Base-by-base conservation (phyloP, 73 alveolate species). In the Paramecium octaurelia region DNA sequence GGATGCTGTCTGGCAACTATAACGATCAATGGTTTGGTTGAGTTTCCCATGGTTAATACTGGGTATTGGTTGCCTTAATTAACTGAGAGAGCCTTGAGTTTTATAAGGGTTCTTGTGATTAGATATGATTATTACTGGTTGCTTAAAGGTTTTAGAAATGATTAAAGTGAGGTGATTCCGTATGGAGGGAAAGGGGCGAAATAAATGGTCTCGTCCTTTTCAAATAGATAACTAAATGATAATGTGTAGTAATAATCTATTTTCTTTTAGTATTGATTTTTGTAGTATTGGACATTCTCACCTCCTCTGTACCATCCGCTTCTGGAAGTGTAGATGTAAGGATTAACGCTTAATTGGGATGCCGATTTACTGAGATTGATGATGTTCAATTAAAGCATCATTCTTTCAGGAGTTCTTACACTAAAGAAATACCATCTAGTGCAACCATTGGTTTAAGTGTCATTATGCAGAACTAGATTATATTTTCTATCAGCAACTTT, bases 1-100 rank as follows among this genome's bases (percentile, higher is more conserved):
- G 99, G 99, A 92, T 98, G 99, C 69, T 95, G 98, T 70, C 99
- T 88, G 0, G 98, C 99, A 10, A 95, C 88, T 44, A 98, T 93
- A 9, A 98, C 95, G 10, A 96, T 95, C 12, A 95, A 93, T 83
- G 92, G 93, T 92, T 96, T 95, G 35, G 44, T 64, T 8, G 57
- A 34, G 57, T 80, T 42, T 24, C 95, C 94, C 38, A 70, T 64
- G 5, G 94, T 71, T 12, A 89, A 20, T 31, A 64, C 64, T 34
- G 88, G 94, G 46, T 50, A 73, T 70, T 89, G 43, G 44, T 46
- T 83, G 21, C 94, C 86, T 54, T 16, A 54, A 38, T 87, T 58
- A 1, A 36, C 75, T 16, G 88, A 73, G 10, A 87, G 10, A 14
- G 86, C 68, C n/a, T 77, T 89, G 36, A 77, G 76, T 10, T 46